phyloP scores from a whole-genome alignment of 306 rosid genomes.

The Citrullus mucosospermus region DNA sequence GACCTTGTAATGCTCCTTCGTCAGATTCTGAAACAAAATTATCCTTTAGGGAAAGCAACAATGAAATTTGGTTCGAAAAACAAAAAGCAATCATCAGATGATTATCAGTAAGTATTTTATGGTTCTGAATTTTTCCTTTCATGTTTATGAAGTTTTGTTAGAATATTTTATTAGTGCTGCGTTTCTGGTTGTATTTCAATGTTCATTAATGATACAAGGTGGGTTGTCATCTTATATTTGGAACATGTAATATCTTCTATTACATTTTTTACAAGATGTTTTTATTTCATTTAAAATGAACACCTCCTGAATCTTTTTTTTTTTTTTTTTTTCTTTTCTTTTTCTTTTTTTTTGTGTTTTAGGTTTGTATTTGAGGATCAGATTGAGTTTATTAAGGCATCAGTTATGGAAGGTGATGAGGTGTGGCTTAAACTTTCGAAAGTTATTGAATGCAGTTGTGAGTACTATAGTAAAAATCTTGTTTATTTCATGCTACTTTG shows the following conservation, averaged over 20 bases:
- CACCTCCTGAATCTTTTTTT: slow-evolving; percentile 9
- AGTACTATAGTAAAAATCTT: slow-evolving; percentile 9
- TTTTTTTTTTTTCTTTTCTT: background rate
- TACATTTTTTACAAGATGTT: background rate
- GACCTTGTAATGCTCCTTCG: background rate
- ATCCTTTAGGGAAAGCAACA: slow-evolving; percentile 64
- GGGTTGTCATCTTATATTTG: background rate
- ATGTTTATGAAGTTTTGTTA: background rate
- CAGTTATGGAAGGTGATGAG: slow-evolving; percentile 84
- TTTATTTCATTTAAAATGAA: background rate
- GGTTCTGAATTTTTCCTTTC: background rate
- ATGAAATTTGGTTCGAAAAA: slow-evolving; percentile 77
- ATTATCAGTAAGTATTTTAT: slow-evolving; percentile 60
- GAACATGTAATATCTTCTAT: background rate
- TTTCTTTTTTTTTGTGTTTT: background rate
- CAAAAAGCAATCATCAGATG: slow-evolving; percentile 59
- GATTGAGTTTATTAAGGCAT: slow-evolving; percentile 81
- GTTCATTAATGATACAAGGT: background rate
- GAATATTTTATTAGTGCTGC: background rate
- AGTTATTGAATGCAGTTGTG: background rate
- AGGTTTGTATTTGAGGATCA: slow-evolving; percentile 93
- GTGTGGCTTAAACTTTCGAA: slow-evolving; percentile 21
- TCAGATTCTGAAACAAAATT: slow-evolving; percentile 7
- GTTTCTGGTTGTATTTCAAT: background rate
- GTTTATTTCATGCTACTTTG: slow-evolving; percentile 15